Percentiles rank a stretch among this genome's conserved stretches.
phyloP scores from a whole-genome alignment of 2,329 filamentous ascomycete genomes.

The Colletotrichum spinosum region DNA sequence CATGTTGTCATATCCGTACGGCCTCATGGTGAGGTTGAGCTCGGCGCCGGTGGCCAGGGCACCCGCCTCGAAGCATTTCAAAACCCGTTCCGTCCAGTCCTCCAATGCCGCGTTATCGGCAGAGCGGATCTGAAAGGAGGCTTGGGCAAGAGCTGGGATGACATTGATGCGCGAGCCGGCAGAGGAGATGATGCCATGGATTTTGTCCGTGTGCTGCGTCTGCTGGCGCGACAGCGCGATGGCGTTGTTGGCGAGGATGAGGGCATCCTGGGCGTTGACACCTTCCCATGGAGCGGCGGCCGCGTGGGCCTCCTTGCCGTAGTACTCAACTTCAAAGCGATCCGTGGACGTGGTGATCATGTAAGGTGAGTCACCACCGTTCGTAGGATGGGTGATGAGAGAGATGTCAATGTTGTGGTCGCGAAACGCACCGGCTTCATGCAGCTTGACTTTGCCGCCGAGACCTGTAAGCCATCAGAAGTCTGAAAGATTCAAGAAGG shows the following conservation, averaged over 20 bases:
- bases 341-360: slow-evolving; percentile 34
- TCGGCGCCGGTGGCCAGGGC: slow-evolving; percentile 46
- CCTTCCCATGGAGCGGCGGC: slow-evolving; percentile 62
- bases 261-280: slow-evolving; percentile 62
- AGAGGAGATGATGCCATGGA: slow-evolving; percentile 61
- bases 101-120: slow-evolving; percentile 48
- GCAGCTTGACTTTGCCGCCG: slow-evolving; percentile 59
- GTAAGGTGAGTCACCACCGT: slow-evolving; percentile 24
- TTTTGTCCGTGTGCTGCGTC: slow-evolving; percentile 57
- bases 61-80: slow-evolving; percentile 44
- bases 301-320: slow-evolving; percentile 59
- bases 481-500: slow-evolving; percentile 1
- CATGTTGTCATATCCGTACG: slow-evolving; percentile 47
- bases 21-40: slow-evolving; percentile 49
- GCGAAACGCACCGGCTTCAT: slow-evolving; percentile 54
- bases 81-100: slow-evolving; percentile 39
- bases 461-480: slow-evolving; percentile 44
- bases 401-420: slow-evolving; percentile 46
- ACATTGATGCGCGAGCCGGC: slow-evolving; percentile 55
- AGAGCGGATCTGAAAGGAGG: slow-evolving; percentile 68
- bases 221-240: slow-evolving; percentile 63
- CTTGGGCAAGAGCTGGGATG: slow-evolving; percentile 64
- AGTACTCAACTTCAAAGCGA: slow-evolving; percentile 51
- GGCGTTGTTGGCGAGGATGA: slow-evolving; percentile 54
- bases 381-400: slow-evolving; percentile 45